These are phyloP conservation scores for Malus hybrid DNA, from an alignment of 331 rosid genomes.

Conservation along the genomic window DNA sequence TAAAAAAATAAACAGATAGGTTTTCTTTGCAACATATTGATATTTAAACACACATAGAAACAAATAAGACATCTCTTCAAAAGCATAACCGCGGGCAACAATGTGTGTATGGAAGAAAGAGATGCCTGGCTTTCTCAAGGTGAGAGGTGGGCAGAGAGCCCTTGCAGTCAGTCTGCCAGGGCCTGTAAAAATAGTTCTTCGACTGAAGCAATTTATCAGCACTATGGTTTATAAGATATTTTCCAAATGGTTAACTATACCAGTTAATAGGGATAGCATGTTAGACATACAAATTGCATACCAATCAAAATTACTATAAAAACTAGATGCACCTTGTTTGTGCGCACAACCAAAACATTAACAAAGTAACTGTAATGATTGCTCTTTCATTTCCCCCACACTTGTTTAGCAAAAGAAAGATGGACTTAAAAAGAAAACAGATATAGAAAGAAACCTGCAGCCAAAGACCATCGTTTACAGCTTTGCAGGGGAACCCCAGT, in stretches of 20 bases:
- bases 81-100: not conserved
- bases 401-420: no score
- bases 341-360: not conserved
- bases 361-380: not conserved
- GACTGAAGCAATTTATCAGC: not conserved
- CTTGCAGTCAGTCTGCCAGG: not conserved
- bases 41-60: not conserved
- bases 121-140: not conserved
- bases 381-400: not conserved
- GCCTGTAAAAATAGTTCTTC: not conserved
- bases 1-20: not conserved
- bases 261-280: not conserved
- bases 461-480: slow-evolving; percentile 95
- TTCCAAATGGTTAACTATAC: not conserved
- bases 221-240: not conserved
- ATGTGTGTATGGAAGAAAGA: not conserved
- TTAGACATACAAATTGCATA: not conserved
- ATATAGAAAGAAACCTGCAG: slow-evolving; percentile 61
- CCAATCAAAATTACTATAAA: not conserved
- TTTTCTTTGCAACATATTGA: not conserved
- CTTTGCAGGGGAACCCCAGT: slow-evolving; percentile 93
- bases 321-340: not conserved
- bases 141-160: not conserved
- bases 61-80: slow-evolving; percentile 10
- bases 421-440: not conserved